A percentile compares a stretch with the other conserved stretches of the same genome.
Evolutionary conservation across 306 rosid species (phyloP).

Genomic region (Quercus cerris): DNA sequence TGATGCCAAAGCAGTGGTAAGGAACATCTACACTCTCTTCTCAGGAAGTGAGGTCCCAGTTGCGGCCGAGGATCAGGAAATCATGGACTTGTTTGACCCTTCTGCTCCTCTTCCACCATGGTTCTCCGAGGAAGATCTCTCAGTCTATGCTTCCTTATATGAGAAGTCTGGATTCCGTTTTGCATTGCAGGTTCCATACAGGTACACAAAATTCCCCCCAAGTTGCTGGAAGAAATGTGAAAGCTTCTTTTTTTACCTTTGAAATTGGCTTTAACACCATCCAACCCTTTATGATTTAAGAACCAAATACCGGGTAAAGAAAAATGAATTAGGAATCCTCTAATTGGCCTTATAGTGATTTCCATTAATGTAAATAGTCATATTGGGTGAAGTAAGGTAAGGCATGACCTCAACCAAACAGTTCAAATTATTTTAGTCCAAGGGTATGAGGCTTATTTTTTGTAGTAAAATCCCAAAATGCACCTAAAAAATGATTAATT

Average conservation of each 20-base stretch:
- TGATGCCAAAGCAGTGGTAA: slow-evolving; percentile 44
- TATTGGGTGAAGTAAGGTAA: too few relatives aligned
- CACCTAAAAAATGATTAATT: too few relatives aligned
- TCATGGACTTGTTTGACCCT: slow-evolving; percentile 62
- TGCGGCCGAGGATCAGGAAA: slow-evolving; percentile 46
- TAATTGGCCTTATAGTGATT: too few relatives aligned
- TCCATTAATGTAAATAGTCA: too few relatives aligned
- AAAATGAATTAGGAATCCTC: too few relatives aligned
- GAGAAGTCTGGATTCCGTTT: slow-evolving; percentile 55
- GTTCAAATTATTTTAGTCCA: too few relatives aligned
- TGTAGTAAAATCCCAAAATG: too few relatives aligned
- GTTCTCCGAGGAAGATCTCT: slow-evolving; percentile 57
- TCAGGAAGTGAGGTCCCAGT: slow-evolving; percentile 51
- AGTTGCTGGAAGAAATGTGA: not conserved
- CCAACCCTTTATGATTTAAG: not conserved
- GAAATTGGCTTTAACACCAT: not conserved
- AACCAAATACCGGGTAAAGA: too few relatives aligned
- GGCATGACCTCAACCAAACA: too few relatives aligned
- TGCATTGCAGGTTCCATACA: slow-evolving; percentile 55
- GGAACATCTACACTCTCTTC: slow-evolving; percentile 57
- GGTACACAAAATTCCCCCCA: slow-evolving; percentile 21
- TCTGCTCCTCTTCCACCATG: slow-evolving; percentile 50
- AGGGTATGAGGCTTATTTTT: too few relatives aligned
- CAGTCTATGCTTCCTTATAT: slow-evolving; percentile 46
- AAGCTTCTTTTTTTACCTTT: not conserved